phyloP scores from a whole-genome alignment of 164 flowering plant species.

The Vitis amurensis region DNA sequence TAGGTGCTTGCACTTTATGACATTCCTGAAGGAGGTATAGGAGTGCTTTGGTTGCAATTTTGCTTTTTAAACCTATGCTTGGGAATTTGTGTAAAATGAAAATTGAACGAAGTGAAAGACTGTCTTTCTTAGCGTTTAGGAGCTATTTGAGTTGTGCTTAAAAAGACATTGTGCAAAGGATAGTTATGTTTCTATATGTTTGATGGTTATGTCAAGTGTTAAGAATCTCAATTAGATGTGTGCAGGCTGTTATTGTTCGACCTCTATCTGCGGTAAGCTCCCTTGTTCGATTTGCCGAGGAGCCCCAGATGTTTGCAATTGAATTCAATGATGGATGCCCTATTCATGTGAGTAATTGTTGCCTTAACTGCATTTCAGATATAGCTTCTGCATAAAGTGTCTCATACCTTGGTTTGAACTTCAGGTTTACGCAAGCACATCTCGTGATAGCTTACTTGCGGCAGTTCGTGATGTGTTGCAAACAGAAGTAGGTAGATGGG shows the following conservation, averaged over 20 bases:
- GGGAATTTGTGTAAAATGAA: too few species aligned
- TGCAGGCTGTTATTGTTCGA: constrained; percentile 95
- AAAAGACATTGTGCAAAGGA: background rate
- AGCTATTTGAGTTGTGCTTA: too few species aligned
- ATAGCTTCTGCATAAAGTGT: constrained; percentile 5
- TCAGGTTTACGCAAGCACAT: constrained; percentile 95
- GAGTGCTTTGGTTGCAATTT: too few species aligned
- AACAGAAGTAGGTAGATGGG: constrained; percentile 86
- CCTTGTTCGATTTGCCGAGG: constrained; percentile 96
- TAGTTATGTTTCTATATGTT: background rate
- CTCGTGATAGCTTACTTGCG: constrained; percentile 95
- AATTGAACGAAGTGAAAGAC: too few species aligned
- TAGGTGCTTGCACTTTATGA: too few species aligned
- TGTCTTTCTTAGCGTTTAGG: too few species aligned
- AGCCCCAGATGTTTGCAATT: constrained; percentile 99
- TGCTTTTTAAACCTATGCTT: too few species aligned
- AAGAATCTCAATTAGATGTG: constrained; percentile 38
- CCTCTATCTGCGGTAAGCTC: constrained; percentile 84
- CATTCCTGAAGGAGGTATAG: too few species aligned
- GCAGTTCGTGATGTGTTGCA: constrained; percentile 90
- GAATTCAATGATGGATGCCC: constrained; percentile 98
- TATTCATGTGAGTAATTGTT: constrained; percentile 64
- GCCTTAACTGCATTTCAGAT: background rate
- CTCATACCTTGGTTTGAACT: constrained; percentile 27
- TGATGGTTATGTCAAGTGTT: constrained; percentile 17